Evolutionary conservation across 2,329 filamentous ascomycete genomes (phyloP).

Genomic region (Verticillium longisporum): DNA sequence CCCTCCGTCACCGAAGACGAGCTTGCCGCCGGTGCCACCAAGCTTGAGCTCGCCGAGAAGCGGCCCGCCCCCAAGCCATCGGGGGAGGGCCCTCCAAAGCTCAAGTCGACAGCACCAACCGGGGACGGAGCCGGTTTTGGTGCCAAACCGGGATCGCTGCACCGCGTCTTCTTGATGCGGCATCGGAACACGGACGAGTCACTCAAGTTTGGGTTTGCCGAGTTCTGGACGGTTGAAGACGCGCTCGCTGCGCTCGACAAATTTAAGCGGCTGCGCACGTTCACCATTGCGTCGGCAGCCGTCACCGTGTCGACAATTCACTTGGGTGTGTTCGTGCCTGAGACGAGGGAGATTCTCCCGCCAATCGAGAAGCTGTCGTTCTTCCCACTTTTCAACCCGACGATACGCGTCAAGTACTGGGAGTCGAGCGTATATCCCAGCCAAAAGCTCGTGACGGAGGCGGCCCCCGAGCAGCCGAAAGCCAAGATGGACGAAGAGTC

Average conservation of each 20-base stretch:
- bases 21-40: constrained; percentile 65
- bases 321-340: constrained; percentile 76
- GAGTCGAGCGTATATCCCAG: constrained; percentile 67
- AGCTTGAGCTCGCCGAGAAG: constrained; percentile 58
- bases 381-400: constrained; percentile 60
- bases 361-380: constrained; percentile 61
- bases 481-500: constrained; percentile 23
- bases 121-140: constrained; percentile 55
- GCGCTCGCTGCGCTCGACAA: constrained; percentile 68
- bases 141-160: constrained; percentile 66
- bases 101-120: constrained; percentile 53
- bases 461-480: constrained; percentile 33
- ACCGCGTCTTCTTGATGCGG: constrained; percentile 70
- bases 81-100: constrained; percentile 40
- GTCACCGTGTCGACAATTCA: constrained; percentile 72
- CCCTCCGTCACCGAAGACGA: constrained; percentile 65
- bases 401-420: constrained; percentile 67
- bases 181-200: constrained; percentile 65
- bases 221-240: constrained; percentile 72
- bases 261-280: constrained; percentile 64
- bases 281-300: constrained; percentile 69
- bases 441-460: constrained; percentile 51
- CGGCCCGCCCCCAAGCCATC: constrained; percentile 37
- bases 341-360: constrained; percentile 49
- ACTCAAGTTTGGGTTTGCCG: constrained; percentile 77